A percentile compares a stretch with the other conserved stretches of the same genome.
phyloP scores from a whole-genome alignment of 1,139 yeast species.

The Maudiozyma humilis region DNA sequence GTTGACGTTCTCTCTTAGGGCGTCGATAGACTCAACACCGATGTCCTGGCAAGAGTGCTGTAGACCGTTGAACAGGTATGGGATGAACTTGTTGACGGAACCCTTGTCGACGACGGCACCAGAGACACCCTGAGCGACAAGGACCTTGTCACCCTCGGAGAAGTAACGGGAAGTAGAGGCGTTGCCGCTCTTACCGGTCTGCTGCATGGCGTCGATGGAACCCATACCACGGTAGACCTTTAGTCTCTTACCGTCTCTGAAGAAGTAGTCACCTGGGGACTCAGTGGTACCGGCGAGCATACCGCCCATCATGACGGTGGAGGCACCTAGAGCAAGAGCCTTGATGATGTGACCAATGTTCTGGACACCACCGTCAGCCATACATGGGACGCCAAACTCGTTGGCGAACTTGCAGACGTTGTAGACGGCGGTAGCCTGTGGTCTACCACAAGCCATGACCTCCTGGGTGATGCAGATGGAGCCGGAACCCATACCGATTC shows the following conservation, averaged over 20 bases:
- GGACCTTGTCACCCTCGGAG: constrained; percentile 88
- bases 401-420: constrained; percentile 37
- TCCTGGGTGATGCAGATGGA: constrained; percentile 98
- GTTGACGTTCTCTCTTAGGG: constrained; percentile 57
- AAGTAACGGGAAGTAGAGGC: constrained; percentile 98
- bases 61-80: constrained; percentile 88
- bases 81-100: constrained; percentile 84
- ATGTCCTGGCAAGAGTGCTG: constrained; percentile 99
- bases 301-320: constrained; percentile 99
- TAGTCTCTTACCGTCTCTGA: constrained; percentile 95
- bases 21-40: constrained; percentile 65
- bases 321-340: constrained; percentile 95
- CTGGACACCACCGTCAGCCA: constrained; percentile 99
- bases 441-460: constrained; percentile 99
- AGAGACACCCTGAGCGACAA: constrained; percentile 98
- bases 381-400: constrained; percentile 45
- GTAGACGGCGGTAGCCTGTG: constrained; percentile 74
- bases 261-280: constrained; percentile 97
- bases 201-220: constrained; percentile 97
- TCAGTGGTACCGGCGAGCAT: constrained; percentile 97
- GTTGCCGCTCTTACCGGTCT: constrained; percentile 77
- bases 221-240: constrained; percentile 99
- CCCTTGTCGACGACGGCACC: constrained; percentile 98
- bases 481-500: constrained; percentile 99
- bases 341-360: constrained; percentile 97